These are phyloP conservation scores for Nicotiana obtusifolia DNA, from an alignment of 257 asterid species.

Conservation along the genomic window DNA sequence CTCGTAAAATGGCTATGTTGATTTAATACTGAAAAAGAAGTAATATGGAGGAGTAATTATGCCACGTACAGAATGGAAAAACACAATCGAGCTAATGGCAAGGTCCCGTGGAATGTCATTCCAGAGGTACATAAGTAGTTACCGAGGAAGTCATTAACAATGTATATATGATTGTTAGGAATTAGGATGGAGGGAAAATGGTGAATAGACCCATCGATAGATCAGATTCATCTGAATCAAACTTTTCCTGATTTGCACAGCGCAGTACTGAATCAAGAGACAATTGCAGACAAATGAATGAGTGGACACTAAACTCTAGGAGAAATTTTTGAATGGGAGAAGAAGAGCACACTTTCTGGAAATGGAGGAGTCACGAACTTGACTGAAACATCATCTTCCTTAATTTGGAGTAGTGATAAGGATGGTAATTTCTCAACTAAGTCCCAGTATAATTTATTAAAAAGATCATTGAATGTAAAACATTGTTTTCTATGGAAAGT, in stretches of 20 bases:
- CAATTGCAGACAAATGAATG: not conserved
- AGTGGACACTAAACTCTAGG: not conserved
- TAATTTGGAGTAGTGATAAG: not conserved
- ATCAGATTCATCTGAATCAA: not conserved
- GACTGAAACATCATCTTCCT: not conserved
- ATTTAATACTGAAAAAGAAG: not conserved
- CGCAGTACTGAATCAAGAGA: not conserved
- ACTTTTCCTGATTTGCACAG: not conserved
- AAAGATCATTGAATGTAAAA: not conserved
- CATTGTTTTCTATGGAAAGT: not conserved
- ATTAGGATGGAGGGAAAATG: not conserved
- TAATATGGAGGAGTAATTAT: not conserved
- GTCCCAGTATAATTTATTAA: not conserved
- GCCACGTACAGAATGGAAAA: not conserved
- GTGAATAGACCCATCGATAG: not conserved
- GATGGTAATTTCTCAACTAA: not conserved
- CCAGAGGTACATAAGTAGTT: not conserved
- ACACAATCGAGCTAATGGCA: not conserved
- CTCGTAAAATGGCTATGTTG: not conserved
- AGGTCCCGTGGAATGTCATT: not conserved
- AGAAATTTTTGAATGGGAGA: not conserved
- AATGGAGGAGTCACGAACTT: not conserved
- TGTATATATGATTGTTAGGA: not conserved
- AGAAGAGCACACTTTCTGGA: not conserved
- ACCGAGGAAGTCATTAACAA: not conserved